Evolutionary conservation across 164 flowering plant species (phyloP), one percentile per base, ranked within the genome.

Genomic region (Berberis thunbergii): DNA sequence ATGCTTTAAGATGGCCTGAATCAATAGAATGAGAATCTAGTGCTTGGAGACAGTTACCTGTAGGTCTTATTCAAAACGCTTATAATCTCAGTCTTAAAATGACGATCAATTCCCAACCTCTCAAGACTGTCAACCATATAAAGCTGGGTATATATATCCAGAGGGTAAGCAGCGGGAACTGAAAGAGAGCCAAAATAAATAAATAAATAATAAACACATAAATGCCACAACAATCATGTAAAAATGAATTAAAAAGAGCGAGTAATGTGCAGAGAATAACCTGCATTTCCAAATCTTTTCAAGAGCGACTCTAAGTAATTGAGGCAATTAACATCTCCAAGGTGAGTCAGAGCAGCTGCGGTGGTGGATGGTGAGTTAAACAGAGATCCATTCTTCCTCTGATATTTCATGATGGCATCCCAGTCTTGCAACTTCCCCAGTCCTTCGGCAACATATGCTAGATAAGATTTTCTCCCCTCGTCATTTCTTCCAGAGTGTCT

Each of bases 311-410:
- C 59, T 59, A 94, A 87, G 76, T 91, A 94, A 56, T 63, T 71
- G 26, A 83, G 81, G 76, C 93, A 86, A 39, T 72, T 81, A 48
- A 70, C 43, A 74, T 89, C 77, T 2, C 70, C 77, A 62, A 73
- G 63, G 61, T 80, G 78, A 54, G 48, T 69, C 56, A 82, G 60
- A 74, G 87, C 87, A 71, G 96, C 91, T 49, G 99, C 96, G 63
- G 97, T 86, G 26, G 94, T 70, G 12, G 97, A 81, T 41, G 97
- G 99, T 61, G 96, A 94, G 79, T 89, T 86, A 66, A 91, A 86
- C 43, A 94, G 71, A 1, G 99, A 94, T 3, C 96, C 99, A 64
- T 94, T 91, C 67, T 80, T 87, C 72, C 86, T 80, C 76, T 94
- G 93, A 75, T 78, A 84, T 62, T 79, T 83, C 89, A 85, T 83